Conservation (phyloP, 1,284 basidiomycete species). For the Sporisorium sorghi region DNA sequence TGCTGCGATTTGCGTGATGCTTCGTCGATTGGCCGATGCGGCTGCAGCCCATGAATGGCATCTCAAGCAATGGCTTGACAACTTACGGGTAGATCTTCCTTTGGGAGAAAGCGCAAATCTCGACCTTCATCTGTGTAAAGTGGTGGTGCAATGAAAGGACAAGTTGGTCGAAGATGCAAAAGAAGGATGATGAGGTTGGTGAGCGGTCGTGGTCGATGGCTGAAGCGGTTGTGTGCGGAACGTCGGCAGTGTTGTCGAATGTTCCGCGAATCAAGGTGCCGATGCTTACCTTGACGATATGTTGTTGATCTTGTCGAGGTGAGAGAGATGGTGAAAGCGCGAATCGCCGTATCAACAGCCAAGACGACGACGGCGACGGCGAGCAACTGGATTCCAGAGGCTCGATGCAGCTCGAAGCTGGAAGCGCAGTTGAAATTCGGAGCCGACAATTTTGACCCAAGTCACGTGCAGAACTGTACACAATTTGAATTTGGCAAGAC, state of each 20-base stretch:
- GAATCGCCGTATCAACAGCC: not conserved
- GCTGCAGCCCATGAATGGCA: constrained; percentile 19
- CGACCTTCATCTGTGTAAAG: constrained; percentile 68
- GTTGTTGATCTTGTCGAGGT: constrained; percentile 42
- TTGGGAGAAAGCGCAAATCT: constrained; percentile 69
- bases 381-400: not conserved
- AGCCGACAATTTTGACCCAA: not conserved
- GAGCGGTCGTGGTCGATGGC: constrained; percentile 24
- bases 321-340: constrained; percentile 40
- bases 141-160: not conserved
- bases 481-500: too few species aligned
- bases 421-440: not conserved
- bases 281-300: constrained; percentile 52
- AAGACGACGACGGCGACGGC: constrained; percentile 5
- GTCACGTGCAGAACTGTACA: constrained; percentile 10
- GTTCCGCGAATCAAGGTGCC: constrained; percentile 9
- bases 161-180: constrained; percentile 11
- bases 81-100: constrained; percentile 70
- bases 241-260: constrained; percentile 17
- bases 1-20: not conserved
- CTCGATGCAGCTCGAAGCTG: not conserved
- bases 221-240: constrained; percentile 10
- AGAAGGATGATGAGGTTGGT: constrained; percentile 10
- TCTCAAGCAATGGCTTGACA: constrained; percentile 10
- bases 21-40: constrained; percentile 4